Evolutionary conservation across 768 basidiomycete species (phyloP).

Genomic region (Trametes maxima): DNA sequence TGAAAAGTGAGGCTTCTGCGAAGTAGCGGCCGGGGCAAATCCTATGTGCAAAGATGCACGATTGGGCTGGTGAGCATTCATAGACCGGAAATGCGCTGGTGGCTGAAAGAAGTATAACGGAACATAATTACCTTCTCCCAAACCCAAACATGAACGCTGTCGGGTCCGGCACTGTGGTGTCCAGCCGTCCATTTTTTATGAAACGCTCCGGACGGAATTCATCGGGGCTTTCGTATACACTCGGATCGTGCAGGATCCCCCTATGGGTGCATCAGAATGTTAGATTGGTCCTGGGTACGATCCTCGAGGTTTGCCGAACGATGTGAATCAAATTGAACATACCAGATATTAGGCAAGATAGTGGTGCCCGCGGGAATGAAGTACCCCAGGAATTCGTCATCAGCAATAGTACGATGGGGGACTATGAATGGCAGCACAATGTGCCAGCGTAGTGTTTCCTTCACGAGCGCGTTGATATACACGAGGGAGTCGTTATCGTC

Average conservation of each 20-base stretch:
- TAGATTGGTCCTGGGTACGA: background rate
- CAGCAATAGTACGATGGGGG: constrained; percentile 33
- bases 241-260: constrained; percentile 11
- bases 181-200: constrained; percentile 12
- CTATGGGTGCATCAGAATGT: background rate
- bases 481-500: constrained; percentile 11
- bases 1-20: background rate
- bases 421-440: constrained; percentile 11
- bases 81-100: background rate
- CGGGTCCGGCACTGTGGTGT: constrained; percentile 10
- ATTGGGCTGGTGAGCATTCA: background rate
- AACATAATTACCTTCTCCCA: constrained; percentile 20
- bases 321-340: background rate
- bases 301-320: background rate
- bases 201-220: constrained; percentile 19
- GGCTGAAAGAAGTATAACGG: background rate
- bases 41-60: background rate
- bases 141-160: constrained; percentile 12
- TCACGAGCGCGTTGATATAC: constrained; percentile 16
- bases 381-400: constrained; percentile 27
- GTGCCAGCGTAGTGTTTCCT: constrained; percentile 23
- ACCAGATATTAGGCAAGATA: constrained; percentile 31
- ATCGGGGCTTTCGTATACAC: constrained; percentile 4
- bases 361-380: constrained; percentile 30
- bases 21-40: background rate